phyloP scores from a whole-genome alignment of 805 yeast genomes.

The Candida pini region DNA sequence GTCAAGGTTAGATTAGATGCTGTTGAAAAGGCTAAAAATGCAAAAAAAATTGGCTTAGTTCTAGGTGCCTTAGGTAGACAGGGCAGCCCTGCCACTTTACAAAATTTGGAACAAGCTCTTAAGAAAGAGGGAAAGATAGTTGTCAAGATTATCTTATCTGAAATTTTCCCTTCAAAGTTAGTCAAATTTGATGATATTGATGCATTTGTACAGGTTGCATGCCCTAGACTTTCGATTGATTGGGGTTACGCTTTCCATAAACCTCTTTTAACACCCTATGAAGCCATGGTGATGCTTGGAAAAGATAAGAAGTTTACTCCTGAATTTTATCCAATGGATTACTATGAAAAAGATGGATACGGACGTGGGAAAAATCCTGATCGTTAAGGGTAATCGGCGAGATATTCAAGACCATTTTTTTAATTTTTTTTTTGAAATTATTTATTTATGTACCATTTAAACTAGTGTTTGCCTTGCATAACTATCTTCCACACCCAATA shows the following conservation, averaged over 20 bases:
- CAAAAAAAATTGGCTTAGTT: constrained; percentile 73
- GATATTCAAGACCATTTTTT: constrained; percentile 4
- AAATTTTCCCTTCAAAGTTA: constrained; percentile 87
- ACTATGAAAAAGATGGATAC: constrained; percentile 83
- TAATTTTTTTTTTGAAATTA: no score
- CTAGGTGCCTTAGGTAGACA: constrained; percentile 95
- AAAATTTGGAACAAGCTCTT: constrained; percentile 54
- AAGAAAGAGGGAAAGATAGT: constrained; percentile 54
- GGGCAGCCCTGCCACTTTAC: constrained; percentile 77
- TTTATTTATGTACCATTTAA: no score
- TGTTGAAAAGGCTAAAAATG: constrained; percentile 50
- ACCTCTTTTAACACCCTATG: constrained; percentile 92
- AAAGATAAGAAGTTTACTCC: constrained; percentile 63
- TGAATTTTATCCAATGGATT: constrained; percentile 89
- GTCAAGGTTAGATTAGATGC: constrained; percentile 70
- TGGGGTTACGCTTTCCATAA: constrained; percentile 98
- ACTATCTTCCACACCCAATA: constrained; percentile 59
- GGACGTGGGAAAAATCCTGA: constrained; percentile 79
- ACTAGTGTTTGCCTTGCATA: constrained; percentile 17
- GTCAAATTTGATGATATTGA: constrained; percentile 92
- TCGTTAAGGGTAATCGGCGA: constrained; percentile 17
- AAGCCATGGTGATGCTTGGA: constrained; percentile 83
- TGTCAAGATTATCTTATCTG: constrained; percentile 80
- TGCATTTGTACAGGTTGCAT: constrained; percentile 95
- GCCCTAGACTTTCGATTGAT: constrained; percentile 92